Base-by-base conservation (phyloP, 2,329 filamentous ascomycete genomes). In the Chaetomiaceae sp. region DNA sequence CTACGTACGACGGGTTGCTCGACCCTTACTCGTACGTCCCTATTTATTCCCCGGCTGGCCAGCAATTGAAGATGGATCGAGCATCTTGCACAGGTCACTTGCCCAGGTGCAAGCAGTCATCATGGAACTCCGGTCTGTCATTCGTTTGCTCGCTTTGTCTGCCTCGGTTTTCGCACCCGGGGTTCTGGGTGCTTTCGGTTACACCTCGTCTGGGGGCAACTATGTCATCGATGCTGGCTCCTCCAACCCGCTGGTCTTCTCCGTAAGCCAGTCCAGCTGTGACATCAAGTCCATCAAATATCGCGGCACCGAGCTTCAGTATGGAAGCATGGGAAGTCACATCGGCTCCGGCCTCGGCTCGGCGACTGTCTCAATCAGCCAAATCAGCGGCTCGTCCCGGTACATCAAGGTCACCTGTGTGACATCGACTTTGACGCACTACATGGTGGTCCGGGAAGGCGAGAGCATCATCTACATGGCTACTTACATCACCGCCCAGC, bases 231-330 rank as follows among this genome's bases (percentile, higher is more conserved):
- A 78, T 61, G 70, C 75, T 44, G 74, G 71, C 35, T 74, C 71
- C 10, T 51, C 68, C 27, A 77, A 79, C 55, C 51, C 75, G 3
- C 66, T 82, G 46, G 64, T 74, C 33, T 75, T 81, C 56, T 73
- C 73, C 3, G 72, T 82, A 44, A 74, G 68, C 56, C 69, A 73
- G 41, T 70, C 69, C 14, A 83, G 69, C 62, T 84, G 82, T 57
- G 82, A 85, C 58, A 81, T 86, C 63, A 83, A 74, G 13, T 84
- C 81, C 0, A 78, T 86, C 63, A 73, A 75, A 48, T 85, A 75
- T 61, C 75, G 77, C 20, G 76, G 78, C 53, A 71, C 73, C 38
- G 78, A 86, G 62, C 72, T 82, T 7, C 82, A 85, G 64, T 78
- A 79, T 57, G 55, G 66, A 6, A 64, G 65, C 41, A 72, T 72